Percentiles rank a stretch among this genome's conserved stretches.
phyloP scores from a whole-genome alignment of 139 green algal genomes.

The Chlorella sp. region DNA sequence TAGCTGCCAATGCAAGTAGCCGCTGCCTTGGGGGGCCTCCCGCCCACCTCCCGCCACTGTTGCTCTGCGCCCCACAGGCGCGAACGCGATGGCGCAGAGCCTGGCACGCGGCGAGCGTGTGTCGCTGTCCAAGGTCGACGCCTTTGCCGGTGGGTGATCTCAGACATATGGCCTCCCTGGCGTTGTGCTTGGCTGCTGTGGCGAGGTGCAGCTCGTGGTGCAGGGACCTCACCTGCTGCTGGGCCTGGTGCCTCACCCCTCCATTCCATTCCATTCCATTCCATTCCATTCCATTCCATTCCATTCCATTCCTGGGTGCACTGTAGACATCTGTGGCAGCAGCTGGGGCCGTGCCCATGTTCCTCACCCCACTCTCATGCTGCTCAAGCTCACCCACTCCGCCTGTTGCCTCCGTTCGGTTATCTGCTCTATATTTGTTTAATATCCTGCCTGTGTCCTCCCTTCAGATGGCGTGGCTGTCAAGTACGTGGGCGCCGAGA shows the following conservation, averaged over 20 bases:
- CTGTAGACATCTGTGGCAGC: not conserved
- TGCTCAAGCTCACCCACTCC: not conserved
- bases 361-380: not conserved
- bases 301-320: not conserved
- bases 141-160: constrained; percentile 70
- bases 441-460: not conserved
- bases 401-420: not conserved
- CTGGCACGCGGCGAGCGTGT: constrained; percentile 75
- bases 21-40: too few species aligned
- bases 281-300: too few species aligned
- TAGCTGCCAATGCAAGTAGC: too few species aligned
- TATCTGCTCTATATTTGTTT: too few species aligned
- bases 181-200: too few species aligned
- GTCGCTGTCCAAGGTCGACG: constrained; percentile 85
- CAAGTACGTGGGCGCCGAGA: constrained; percentile 85
- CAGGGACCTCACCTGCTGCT: too few species aligned
- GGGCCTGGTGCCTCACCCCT: too few species aligned
- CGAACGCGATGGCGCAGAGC: constrained; percentile 94
- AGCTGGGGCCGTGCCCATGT: not conserved
- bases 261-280: too few species aligned
- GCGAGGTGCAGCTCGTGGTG: too few species aligned
- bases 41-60: too few species aligned
- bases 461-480: constrained; percentile 25
- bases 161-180: too few species aligned
- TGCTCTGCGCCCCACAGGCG: too few species aligned